Conservation (phyloP, 306 rosid species). For the Medicago truncatula region MtrunA17r5.0-ANR NC_053042.1:12374501-12375000, state of each 20-base stretch:
- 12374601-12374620: constrained; percentile 47
- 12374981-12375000: neutral
- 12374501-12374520: constrained; percentile 67
- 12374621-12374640: neutral
- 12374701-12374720: neutral
- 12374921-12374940: constrained; percentile 68
- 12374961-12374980: constrained; percentile 21
- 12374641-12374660: neutral
- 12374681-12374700: neutral
- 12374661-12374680: neutral
- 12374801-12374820: neutral
- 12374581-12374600: constrained; percentile 70
- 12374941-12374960: constrained; percentile 68
- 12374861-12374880: constrained; percentile 64
- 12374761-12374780: neutral
- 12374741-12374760: neutral
- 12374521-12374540: constrained; percentile 66
- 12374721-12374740: neutral
- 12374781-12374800: neutral
- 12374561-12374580: constrained; percentile 57
- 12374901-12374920: constrained; percentile 59
- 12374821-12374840: no score
- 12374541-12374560: constrained; percentile 62
- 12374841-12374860: constrained; percentile 45
- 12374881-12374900: constrained; percentile 65